Base-by-base conservation (phyloP, 352 stramenopile genomes). In the Stramenopiles sp. region DNA sequence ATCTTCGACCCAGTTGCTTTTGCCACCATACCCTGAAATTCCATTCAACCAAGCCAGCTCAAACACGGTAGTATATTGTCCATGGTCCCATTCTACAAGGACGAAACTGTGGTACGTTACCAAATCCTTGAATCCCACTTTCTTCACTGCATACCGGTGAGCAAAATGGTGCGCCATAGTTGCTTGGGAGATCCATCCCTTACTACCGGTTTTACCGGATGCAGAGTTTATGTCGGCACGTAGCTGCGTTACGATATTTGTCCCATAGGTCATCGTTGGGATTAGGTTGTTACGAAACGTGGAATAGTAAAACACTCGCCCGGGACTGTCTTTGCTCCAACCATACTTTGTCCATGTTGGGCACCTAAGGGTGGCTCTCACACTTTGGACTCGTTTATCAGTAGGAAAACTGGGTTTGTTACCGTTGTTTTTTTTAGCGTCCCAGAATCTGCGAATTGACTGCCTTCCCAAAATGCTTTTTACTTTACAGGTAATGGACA, bases 281-380 rank as follows among this genome's bases (percentile, higher is more conserved):
- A 18, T 63, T 12, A 25, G 25, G 25, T 63, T 63, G 43, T 12
- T 63, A 12, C 43, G 12, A 63, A 63, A 63, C 25, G 43, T 12
- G 25, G 43, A 63, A 63, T 63, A 63, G 25, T 63, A 63, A 63
- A 63, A 63, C 12, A 63, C 43, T 18, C 43, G 43, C 43, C 43
- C 43, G 25, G 12, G 43, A 63, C 43, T 63, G 12, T 18, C 12
- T 63, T 63, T 25, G 43, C 43, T 63, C 43, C 43, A 63, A 63
- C 43, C 43, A 63, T 63, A 63, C 25, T 63, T 63, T 63, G 43
- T 63, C 43, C 43, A 63, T 63, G 25, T 18, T 63, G 43, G 43
- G 12, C 12, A 12, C 12, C 25, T 12, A 12, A 63, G 25, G 12
- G 43, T 63, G 12, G 43, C 43, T 25, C 43, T 63, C 25, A 63